phyloP scores from a whole-genome alignment of 768 basidiomycete species.

The Agrocybe chaxingu region DNA sequence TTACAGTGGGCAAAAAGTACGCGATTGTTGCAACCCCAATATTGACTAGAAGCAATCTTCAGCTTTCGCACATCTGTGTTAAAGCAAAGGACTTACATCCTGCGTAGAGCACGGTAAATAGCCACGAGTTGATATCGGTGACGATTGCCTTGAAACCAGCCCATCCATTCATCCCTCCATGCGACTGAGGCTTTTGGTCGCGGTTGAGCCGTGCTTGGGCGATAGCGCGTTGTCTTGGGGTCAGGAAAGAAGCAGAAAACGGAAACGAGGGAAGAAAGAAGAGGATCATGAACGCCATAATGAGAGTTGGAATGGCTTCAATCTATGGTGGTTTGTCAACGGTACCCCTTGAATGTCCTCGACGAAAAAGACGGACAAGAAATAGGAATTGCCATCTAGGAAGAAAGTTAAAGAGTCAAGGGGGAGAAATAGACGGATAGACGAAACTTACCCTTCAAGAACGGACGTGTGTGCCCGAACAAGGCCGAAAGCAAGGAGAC shows the following conservation, averaged over 20 bases:
- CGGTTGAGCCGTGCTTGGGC: constrained; percentile 54
- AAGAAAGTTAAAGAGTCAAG: background rate
- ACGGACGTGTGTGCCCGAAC: constrained; percentile 46
- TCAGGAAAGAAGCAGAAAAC: constrained; percentile 50
- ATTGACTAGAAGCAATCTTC: background rate
- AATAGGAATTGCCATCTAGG: constrained; percentile 59
- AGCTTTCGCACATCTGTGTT: background rate
- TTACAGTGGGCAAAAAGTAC: constrained; percentile 53
- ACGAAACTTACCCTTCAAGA: constrained; percentile 15
- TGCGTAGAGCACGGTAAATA: constrained; percentile 48
- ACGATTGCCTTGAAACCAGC: constrained; percentile 51
- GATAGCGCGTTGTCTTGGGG: constrained; percentile 49
- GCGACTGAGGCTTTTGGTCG: constrained; percentile 55
- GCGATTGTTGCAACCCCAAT: constrained; percentile 53
- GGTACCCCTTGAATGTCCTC: background rate
- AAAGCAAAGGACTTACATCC: constrained; percentile 36
- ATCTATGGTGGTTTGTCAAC: constrained; percentile 29
- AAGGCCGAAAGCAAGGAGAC: constrained; percentile 54
- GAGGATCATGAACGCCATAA: constrained; percentile 48
- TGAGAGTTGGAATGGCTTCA: constrained; percentile 52
- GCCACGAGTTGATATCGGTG: constrained; percentile 48
- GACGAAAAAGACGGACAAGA: constrained; percentile 30
- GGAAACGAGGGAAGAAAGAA: constrained; percentile 55
- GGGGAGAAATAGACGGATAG: background rate
- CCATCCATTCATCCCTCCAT: constrained; percentile 58